A percentile compares a stretch with the other conserved stretches of the same genome.
phyloP scores from a whole-genome alignment of 495 filamentous ascomycete genomes.

The Tetracladium marchalianum region DNA sequence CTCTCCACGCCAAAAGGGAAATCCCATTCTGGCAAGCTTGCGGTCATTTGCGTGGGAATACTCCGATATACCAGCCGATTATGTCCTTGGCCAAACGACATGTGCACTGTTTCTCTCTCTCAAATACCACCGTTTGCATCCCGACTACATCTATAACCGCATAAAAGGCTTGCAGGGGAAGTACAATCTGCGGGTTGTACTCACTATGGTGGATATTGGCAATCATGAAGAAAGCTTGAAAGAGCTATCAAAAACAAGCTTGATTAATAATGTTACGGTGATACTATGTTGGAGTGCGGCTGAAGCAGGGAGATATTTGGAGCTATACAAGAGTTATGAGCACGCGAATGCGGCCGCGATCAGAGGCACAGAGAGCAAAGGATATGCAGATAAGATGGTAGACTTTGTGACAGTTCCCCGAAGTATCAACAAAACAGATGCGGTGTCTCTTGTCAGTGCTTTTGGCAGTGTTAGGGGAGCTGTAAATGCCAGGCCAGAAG shows the following conservation, averaged over 20 bases:
- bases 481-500: slow-evolving; percentile 78
- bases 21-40: slow-evolving; percentile 79
- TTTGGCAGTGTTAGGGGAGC: slow-evolving; percentile 84
- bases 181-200: slow-evolving; percentile 73
- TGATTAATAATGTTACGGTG: slow-evolving; percentile 85
- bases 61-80: slow-evolving; percentile 88
- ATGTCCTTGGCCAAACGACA: slow-evolving; percentile 76
- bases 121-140: slow-evolving; percentile 96
- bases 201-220: slow-evolving; percentile 88
- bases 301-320: slow-evolving; percentile 87
- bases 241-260: slow-evolving; percentile 78
- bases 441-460: slow-evolving; percentile 71
- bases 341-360: slow-evolving; percentile 74
- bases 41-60: slow-evolving; percentile 91
- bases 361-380: slow-evolving; percentile 66
- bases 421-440: slow-evolving; percentile 89
- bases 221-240: slow-evolving; percentile 72
- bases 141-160: slow-evolving; percentile 94
- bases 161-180: slow-evolving; percentile 69
- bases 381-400: slow-evolving; percentile 79
- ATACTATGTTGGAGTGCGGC: slow-evolving; percentile 89
- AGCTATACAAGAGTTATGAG: slow-evolving; percentile 89
- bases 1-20: slow-evolving; percentile 79
- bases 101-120: slow-evolving; percentile 89
- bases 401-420: slow-evolving; percentile 88